These are phyloP conservation scores for Coleophoma crateriformis DNA, from an alignment of 2,329 filamentous ascomycete genomes.

Conservation along the genomic window DNA sequence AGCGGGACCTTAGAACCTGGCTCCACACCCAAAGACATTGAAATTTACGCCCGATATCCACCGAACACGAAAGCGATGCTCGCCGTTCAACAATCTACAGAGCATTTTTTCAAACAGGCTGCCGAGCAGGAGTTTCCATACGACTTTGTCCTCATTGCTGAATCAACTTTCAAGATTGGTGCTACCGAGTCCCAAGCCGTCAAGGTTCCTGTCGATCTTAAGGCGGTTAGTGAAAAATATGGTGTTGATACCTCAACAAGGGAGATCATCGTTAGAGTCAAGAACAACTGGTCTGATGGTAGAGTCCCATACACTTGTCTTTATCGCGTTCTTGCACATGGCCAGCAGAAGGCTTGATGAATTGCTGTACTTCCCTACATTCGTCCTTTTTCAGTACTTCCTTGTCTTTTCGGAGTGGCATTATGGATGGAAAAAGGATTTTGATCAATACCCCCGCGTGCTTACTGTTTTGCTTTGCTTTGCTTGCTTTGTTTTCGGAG, in stretches of 20 bases:
- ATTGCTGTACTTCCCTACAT: too few relatives aligned
- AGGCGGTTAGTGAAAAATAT: slow-evolving; percentile 31
- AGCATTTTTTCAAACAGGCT: slow-evolving; percentile 30
- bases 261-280: slow-evolving; percentile 47
- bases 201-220: slow-evolving; percentile 43
- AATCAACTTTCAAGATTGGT: slow-evolving; percentile 45
- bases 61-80: slow-evolving; percentile 30
- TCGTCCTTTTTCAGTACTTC: too few relatives aligned
- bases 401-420: too few relatives aligned
- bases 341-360: slow-evolving; percentile 9
- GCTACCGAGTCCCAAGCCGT: slow-evolving; percentile 42
- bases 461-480: background rate
- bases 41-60: slow-evolving; percentile 60
- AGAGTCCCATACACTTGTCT: slow-evolving; percentile 54
- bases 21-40: slow-evolving; percentile 61
- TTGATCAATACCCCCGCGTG: too few relatives aligned
- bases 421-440: too few relatives aligned
- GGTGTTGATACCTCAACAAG: slow-evolving; percentile 34
- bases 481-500: too few relatives aligned
- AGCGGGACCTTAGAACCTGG: slow-evolving; percentile 55
- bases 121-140: slow-evolving; percentile 25
- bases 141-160: slow-evolving; percentile 51
- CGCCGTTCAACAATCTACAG: slow-evolving; percentile 27
- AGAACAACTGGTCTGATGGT: slow-evolving; percentile 51
- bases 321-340: slow-evolving; percentile 58